Evolutionary conservation across 2,329 filamentous ascomycete genomes (phyloP).

Genomic region (Curvularia sp.): DNA sequence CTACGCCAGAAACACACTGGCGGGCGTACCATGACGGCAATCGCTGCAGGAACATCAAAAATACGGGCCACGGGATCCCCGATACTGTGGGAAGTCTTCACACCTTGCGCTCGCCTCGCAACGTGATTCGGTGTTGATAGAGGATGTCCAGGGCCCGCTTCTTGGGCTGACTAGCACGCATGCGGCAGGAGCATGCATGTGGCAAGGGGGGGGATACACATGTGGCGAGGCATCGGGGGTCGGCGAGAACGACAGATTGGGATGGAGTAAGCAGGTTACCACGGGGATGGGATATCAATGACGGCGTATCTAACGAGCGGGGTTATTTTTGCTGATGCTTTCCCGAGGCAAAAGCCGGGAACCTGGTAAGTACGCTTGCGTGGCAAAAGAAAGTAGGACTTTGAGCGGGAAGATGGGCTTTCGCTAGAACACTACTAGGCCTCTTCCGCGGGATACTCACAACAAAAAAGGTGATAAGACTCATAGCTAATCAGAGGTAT

Average conservation of each 20-base stretch:
- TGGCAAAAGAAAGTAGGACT: background rate
- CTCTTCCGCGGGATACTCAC: background rate
- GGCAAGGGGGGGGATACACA: slow-evolving; percentile 6
- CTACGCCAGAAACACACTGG: background rate
- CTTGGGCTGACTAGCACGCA: slow-evolving; percentile 3
- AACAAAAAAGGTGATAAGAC: background rate
- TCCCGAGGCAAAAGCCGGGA: background rate
- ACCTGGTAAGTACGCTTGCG: background rate
- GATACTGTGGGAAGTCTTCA: slow-evolving; percentile 8
- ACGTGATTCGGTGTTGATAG: slow-evolving; percentile 14
- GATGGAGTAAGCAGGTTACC: background rate
- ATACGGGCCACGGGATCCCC: slow-evolving; percentile 3
- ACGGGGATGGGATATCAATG: background rate
- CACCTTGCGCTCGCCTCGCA: slow-evolving; percentile 7
- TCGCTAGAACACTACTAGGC: background rate
- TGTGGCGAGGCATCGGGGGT: slow-evolving; percentile 7
- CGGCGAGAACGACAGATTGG: slow-evolving; percentile 7
- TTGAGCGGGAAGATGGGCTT: background rate
- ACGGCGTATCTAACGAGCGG: background rate
- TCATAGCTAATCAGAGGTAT: background rate
- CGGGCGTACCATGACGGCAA: background rate
- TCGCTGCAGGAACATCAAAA: slow-evolving; percentile 16
- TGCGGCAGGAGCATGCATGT: slow-evolving; percentile 11
- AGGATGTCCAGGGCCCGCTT: slow-evolving; percentile 2
- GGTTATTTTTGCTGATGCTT: background rate